These are phyloP conservation scores for Colletotrichum simmondsii DNA, from an alignment of 2,329 filamentous ascomycete genomes.

Conservation along the genomic window DNA sequence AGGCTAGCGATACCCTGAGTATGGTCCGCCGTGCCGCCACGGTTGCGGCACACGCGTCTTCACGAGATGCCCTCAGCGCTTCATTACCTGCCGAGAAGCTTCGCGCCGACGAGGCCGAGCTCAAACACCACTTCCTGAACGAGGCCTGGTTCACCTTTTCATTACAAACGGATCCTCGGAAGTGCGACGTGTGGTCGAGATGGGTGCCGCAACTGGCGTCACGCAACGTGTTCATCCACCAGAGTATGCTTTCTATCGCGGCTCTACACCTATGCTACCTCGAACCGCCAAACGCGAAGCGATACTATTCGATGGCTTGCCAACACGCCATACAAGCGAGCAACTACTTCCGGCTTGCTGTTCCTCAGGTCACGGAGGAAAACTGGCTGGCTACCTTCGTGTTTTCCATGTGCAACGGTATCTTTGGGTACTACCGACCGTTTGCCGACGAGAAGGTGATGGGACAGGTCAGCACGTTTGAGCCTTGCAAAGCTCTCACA, in stretches of 20 bases:
- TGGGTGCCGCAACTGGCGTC: constrained; percentile 34
- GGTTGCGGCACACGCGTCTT: constrained; percentile 30
- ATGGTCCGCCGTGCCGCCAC: constrained; percentile 33
- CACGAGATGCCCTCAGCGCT: constrained; percentile 25
- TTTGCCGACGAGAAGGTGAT: constrained; percentile 33
- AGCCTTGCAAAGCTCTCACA: constrained; percentile 20
- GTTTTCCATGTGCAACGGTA: constrained; percentile 35
- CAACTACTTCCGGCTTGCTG: constrained; percentile 33
- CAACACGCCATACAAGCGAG: constrained; percentile 34
- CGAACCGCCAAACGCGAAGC: constrained; percentile 28
- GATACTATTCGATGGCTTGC: constrained; percentile 35
- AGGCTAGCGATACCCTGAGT: constrained; percentile 16
- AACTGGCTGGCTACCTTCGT: constrained; percentile 34
- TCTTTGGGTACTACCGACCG: constrained; percentile 34
- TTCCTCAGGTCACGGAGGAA: constrained; percentile 31
- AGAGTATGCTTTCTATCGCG: constrained; percentile 35
- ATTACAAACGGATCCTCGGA: constrained; percentile 23
- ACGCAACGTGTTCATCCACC: constrained; percentile 31
- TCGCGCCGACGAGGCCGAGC: constrained; percentile 33
- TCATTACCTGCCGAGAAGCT: constrained; percentile 32
- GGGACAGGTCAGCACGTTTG: constrained; percentile 20
- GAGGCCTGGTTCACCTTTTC: constrained; percentile 36
- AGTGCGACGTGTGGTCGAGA: constrained; percentile 35
- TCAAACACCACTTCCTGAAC: constrained; percentile 35
- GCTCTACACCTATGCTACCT: constrained; percentile 35